Evolutionary conservation across 2,329 filamentous ascomycete species (phyloP), one percentile per base, ranked within the genome.

Genomic region (Aspergillus neoniger): DNA sequence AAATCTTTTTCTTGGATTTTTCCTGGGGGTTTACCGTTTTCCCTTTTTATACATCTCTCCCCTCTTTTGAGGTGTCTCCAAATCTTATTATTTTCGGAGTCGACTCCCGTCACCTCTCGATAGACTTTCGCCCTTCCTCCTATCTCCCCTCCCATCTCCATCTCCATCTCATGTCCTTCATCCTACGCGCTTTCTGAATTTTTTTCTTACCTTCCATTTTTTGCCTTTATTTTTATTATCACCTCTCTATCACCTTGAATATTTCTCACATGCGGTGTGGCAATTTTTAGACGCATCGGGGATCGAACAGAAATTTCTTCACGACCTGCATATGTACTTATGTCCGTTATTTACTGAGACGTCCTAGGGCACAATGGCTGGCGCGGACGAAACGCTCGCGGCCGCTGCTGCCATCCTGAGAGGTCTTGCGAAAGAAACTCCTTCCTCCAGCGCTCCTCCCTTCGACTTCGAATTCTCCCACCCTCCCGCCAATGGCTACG

Each of bases 401-500:
- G 79, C 79, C 62, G 79, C 79, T 63, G 74, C 80, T 62, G 75
- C 71, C 64, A 74, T 82, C 55, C 66, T 83, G 49, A 78, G 77
- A 63, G 76, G 74, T 65, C 72, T 83, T 55, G 81, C 80, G 60
- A 76, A 72, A 66, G 79, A 75, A 63, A 67, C 69, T 63, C 67
- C 72, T 62, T 67, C 69, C 53, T 61, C 75, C 62, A 70, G 74
- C 66, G 70, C 73, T 62, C 67, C 73, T 58, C 70, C 74, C 53
- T 75, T 74, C 57, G 71, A 77, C 60, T 73, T 75, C 57, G 67
- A 71, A 62, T 72, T 72, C 57, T 59, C 71, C 56, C 67, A 65
- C 17, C 66, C 70, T 10, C 60, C 72, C 10, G 65, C 77, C 47
- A 86, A 87, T 78, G 82, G 83, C 66, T 72, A 76, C 55, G 80